A percentile compares a stretch with the other conserved stretches of the same genome.
Evolutionary conservation across 768 basidiomycete genomes (phyloP).

Genomic region (Boletus speciosus): DNA sequence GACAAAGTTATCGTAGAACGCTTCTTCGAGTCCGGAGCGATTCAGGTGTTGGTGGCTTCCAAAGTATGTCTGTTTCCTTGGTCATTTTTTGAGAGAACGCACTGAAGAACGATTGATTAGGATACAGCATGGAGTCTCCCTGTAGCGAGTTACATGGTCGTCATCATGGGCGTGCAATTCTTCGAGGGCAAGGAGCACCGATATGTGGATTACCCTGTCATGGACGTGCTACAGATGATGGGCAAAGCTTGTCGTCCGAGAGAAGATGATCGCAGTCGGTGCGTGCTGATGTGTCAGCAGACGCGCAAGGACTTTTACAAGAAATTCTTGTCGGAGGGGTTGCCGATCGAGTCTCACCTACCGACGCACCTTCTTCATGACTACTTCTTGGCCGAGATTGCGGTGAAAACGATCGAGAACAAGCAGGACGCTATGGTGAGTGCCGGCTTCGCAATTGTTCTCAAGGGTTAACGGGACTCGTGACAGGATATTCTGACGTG

Average conservation of each 20-base stretch:
- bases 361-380: conserved; percentile 90
- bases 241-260: conserved; percentile 92
- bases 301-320: conserved; percentile 99
- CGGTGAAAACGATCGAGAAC: conserved; percentile 98
- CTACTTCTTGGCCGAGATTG: conserved; percentile 97
- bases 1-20: conserved; percentile 94
- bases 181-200: conserved; percentile 98
- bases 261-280: conserved; percentile 87
- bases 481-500: conserved; percentile 91
- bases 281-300: conserved; percentile 96
- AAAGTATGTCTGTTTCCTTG: conserved; percentile 52
- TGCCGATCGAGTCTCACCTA: conserved; percentile 95
- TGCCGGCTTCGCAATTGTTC: neutral
- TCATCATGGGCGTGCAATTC: conserved; percentile 98
- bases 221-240: conserved; percentile 99
- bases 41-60: conserved; percentile 91
- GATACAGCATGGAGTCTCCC: conserved; percentile 97
- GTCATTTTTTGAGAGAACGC: neutral
- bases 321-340: conserved; percentile 95
- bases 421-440: conserved; percentile 93
- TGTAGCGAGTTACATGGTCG: conserved; percentile 93
- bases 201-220: conserved; percentile 96
- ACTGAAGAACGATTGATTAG: conserved; percentile 34
- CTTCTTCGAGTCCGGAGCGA: conserved; percentile 89
- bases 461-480: neutral